These are phyloP conservation scores for Candida pseudoglaebosa DNA, from an alignment of 805 yeast genomes.

Conservation along the genomic window DNA sequence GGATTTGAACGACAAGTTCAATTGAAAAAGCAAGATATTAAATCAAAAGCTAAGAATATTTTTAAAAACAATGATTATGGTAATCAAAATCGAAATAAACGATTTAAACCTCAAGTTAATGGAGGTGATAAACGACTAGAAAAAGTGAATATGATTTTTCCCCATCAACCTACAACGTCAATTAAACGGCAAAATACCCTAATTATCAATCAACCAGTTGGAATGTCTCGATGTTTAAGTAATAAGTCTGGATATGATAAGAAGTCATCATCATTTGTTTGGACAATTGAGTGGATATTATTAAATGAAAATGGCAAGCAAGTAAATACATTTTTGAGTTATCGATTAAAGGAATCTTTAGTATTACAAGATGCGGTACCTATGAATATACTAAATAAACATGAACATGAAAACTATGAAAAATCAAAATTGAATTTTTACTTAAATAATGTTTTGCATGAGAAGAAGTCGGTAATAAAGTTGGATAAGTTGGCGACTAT, in stretches of 20 bases:
- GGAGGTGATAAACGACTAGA: constrained; percentile 21
- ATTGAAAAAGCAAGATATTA: constrained; percentile 53
- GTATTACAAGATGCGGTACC: constrained; percentile 41
- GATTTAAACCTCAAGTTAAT: constrained; percentile 17
- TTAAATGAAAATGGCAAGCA: constrained; percentile 26
- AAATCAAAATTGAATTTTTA: constrained; percentile 27
- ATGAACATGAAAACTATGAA: constrained; percentile 13
- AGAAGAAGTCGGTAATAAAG: constrained; percentile 28
- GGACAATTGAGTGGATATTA: constrained; percentile 78
- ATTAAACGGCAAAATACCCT: constrained; percentile 61
- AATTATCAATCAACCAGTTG: constrained; percentile 59
- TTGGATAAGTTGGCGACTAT: constrained; percentile 43
- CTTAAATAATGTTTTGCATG: constrained; percentile 28
- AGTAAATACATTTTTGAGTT: constrained; percentile 37
- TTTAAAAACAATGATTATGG: constrained; percentile 22
- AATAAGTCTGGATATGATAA: constrained; percentile 74
- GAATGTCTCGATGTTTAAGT: constrained; percentile 62
- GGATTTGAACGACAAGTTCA: constrained; percentile 55
- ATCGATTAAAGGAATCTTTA: constrained; percentile 36
- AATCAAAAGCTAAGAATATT: constrained; percentile 38
- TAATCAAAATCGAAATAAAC: constrained; percentile 14
- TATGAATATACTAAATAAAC: constrained; percentile 22
- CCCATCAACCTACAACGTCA: constrained; percentile 22
- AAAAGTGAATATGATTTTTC: constrained; percentile 19
- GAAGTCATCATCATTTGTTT: constrained; percentile 53